phyloP scores from a whole-genome alignment of 106 monocot species.

The Dioscorea zingiberensis region DNA sequence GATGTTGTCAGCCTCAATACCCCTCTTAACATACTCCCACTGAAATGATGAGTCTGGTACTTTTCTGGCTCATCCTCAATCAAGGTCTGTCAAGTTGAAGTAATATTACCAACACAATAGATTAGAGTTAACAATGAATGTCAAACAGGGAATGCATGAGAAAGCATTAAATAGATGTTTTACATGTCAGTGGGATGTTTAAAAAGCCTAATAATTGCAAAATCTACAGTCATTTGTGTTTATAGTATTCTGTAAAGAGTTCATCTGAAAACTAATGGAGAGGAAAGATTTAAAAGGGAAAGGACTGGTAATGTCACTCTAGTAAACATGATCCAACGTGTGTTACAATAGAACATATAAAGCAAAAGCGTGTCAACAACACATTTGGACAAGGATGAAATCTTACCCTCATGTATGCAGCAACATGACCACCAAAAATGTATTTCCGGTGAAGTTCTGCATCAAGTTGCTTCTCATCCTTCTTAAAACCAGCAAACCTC shows the following conservation, averaged over 20 bases:
- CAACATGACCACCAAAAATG: constrained; percentile 26
- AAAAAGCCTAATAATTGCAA: too few relatives aligned
- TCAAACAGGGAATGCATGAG: too few relatives aligned
- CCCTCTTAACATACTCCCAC: constrained; percentile 32
- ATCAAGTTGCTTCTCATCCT: constrained; percentile 55
- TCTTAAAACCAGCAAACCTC: constrained; percentile 59
- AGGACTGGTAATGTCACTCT: too few relatives aligned
- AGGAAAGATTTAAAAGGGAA: too few relatives aligned
- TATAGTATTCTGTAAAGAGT: too few relatives aligned
- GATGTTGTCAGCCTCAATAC: constrained; percentile 24
- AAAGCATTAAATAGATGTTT: too few relatives aligned
- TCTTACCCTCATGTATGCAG: constrained; percentile 43
- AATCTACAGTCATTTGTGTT: too few relatives aligned
- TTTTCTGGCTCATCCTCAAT: constrained; percentile 40
- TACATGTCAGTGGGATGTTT: too few relatives aligned
- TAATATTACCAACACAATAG: neutral
- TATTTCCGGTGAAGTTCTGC: constrained; percentile 40
- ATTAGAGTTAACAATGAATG: too few relatives aligned
- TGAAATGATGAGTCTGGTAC: constrained; percentile 33
- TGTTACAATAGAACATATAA: neutral
- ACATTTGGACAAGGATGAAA: neutral
- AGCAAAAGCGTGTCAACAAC: neutral
- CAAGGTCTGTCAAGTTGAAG: neutral
- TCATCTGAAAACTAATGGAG: too few relatives aligned
- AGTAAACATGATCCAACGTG: too few relatives aligned